Evolutionary conservation across 2,329 filamentous ascomycete species (phyloP).

Genomic region (Colletotrichum sp.): DNA sequence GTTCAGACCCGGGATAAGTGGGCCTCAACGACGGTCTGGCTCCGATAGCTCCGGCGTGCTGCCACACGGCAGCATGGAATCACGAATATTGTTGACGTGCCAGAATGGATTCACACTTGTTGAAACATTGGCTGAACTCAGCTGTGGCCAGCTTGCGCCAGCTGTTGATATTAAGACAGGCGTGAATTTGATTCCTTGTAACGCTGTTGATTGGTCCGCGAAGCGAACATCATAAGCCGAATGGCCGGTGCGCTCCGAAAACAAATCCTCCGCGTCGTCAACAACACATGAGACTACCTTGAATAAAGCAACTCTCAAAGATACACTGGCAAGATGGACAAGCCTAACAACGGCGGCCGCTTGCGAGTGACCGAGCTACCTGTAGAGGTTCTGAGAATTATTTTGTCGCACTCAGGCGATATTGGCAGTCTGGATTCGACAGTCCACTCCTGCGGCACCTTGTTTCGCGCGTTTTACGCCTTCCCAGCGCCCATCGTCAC

Average conservation of each 20-base stretch:
- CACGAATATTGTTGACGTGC: neutral
- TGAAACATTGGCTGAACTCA: neutral
- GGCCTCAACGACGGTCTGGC: neutral
- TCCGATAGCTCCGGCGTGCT: neutral
- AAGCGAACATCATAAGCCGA: neutral
- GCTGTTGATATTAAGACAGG: neutral
- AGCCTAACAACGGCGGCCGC: neutral
- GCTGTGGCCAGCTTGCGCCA: neutral
- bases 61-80: neutral
- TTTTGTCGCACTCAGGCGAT: neutral
- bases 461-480: neutral
- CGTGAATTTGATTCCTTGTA: neutral
- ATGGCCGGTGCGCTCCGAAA: neutral
- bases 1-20: neutral
- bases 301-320: neutral
- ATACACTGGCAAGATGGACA: neutral
- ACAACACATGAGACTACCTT: neutral
- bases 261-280: neutral
- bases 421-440: neutral
- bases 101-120: too few species aligned
- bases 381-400: neutral
- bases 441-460: neutral
- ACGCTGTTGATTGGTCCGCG: neutral
- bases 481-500: neutral
- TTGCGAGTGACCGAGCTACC: neutral